Evolutionary conservation across 2,329 filamentous ascomycete species (phyloP).

Genomic region (Pezicula rhizophila): DNA sequence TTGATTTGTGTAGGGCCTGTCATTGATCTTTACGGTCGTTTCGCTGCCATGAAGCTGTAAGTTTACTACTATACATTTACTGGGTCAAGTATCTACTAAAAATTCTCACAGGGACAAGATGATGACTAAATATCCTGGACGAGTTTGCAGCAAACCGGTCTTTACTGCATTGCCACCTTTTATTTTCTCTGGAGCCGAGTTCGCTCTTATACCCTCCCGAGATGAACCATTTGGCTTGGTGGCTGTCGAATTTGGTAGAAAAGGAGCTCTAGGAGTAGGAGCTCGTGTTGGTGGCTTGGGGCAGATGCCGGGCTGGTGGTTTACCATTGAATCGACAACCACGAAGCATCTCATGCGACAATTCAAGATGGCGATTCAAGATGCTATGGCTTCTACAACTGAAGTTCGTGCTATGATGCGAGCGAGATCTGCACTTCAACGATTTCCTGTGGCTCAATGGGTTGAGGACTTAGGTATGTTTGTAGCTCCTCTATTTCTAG

Average conservation of each 20-base stretch:
- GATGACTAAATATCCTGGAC: conserved; percentile 59
- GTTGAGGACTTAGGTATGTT: conserved; percentile 57
- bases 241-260: conserved; percentile 62
- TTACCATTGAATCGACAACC: conserved; percentile 59
- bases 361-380: conserved; percentile 58
- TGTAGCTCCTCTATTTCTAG: too few species aligned
- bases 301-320: conserved; percentile 70
- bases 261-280: conserved; percentile 61
- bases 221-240: conserved; percentile 66
- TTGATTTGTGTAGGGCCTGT: conserved; percentile 59
- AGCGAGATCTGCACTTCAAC: conserved; percentile 57
- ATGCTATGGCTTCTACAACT: conserved; percentile 50
- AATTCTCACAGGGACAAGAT: conserved; percentile 36
- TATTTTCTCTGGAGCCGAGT: conserved; percentile 63
- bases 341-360: conserved; percentile 58
- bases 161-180: conserved; percentile 62
- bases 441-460: conserved; percentile 64
- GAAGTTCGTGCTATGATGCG: conserved; percentile 56
- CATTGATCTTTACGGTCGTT: conserved; percentile 63
- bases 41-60: conserved; percentile 56
- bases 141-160: conserved; percentile 63
- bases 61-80: too few species aligned
- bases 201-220: conserved; percentile 61
- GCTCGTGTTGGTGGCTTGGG: conserved; percentile 60
- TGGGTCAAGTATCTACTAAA: too few species aligned